Conservation (phyloP, 1,284 basidiomycete genomes). For the Malassezia yamatoensis region DNA sequence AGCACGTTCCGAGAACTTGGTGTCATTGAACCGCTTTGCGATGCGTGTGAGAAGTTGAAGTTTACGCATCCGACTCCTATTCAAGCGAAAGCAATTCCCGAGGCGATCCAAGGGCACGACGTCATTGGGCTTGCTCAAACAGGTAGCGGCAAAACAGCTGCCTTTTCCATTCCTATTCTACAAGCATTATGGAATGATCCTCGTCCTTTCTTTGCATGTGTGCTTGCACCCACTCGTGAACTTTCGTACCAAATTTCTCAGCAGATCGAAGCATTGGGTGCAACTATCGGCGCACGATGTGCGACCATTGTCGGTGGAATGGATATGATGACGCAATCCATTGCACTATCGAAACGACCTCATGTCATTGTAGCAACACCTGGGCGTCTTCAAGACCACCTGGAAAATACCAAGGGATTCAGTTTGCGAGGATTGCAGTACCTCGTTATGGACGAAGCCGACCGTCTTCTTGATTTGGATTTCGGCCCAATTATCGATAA, state of each 20-base stretch:
- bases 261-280: slow-evolving; percentile 85
- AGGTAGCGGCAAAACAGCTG: slow-evolving; percentile 94
- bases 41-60: slow-evolving; percentile 70
- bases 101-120: slow-evolving; percentile 79
- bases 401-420: slow-evolving; percentile 98
- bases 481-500: slow-evolving; percentile 96
- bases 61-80: slow-evolving; percentile 86
- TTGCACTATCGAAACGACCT: slow-evolving; percentile 72
- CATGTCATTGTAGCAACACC: slow-evolving; percentile 94
- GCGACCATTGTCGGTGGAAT: slow-evolving; percentile 89
- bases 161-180: slow-evolving; percentile 88
- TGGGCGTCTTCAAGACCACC: slow-evolving; percentile 83
- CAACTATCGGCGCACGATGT: slow-evolving; percentile 63
- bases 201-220: slow-evolving; percentile 80
- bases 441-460: slow-evolving; percentile 92
- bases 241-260: slow-evolving; percentile 97
- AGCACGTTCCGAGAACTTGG: slow-evolving; percentile 58
- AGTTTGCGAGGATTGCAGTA: slow-evolving; percentile 77
- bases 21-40: slow-evolving; percentile 76
- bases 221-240: slow-evolving; percentile 72
- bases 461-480: slow-evolving; percentile 91
- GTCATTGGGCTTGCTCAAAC: slow-evolving; percentile 97
- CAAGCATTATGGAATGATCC: slow-evolving; percentile 96
- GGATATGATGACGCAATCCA: slow-evolving; percentile 84
- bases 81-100: slow-evolving; percentile 77